A percentile compares a stretch with the other conserved stretches of the same genome.
These are phyloP conservation scores for Neofusicoccum umdonicola DNA, from an alignment of 2,329 filamentous ascomycete species.

Conservation along the genomic window DNA sequence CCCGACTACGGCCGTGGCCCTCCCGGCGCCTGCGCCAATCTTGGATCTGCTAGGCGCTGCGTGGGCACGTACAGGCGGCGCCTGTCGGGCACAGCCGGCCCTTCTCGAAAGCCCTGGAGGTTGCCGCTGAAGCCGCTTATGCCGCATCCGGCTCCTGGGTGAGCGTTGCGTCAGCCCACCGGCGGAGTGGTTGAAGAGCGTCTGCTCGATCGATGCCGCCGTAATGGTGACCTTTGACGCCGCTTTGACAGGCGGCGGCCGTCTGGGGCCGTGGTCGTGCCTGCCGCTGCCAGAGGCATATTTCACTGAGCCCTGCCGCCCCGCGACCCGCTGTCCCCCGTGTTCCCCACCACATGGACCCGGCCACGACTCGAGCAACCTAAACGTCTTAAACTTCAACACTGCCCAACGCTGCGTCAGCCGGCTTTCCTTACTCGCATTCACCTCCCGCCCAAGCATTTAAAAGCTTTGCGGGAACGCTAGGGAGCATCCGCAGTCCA, in stretches of 20 bases:
- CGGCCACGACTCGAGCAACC: not conserved
- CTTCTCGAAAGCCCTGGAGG: conserved; percentile 14
- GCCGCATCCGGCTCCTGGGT: conserved; percentile 7
- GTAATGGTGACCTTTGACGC: conserved; percentile 2
- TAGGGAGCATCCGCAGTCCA: conserved; percentile 8
- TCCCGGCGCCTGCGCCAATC: not conserved
- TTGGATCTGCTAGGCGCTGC: conserved; percentile 1
- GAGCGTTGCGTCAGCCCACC: conserved; percentile 11
- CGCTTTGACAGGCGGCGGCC: not conserved
- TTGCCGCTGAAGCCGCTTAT: conserved; percentile 8
- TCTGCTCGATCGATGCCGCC: not conserved
- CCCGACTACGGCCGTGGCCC: not conserved
- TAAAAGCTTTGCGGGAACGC: conserved; percentile 8
- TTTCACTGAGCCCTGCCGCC: conserved; percentile 10
- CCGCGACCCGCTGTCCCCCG: conserved; percentile 12
- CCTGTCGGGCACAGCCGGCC: conserved; percentile 1
- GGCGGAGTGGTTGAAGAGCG: not conserved
- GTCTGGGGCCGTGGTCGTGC: not conserved
- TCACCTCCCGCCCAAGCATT: not conserved
- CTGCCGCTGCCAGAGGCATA: not conserved
- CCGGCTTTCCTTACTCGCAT: not conserved
- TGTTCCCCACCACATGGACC: conserved; percentile 16
- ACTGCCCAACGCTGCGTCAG: conserved; percentile 8
- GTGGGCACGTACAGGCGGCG: not conserved
- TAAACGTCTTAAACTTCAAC: not conserved